Evolutionary conservation across 1,139 yeast genomes (phyloP).

Genomic region (Lodderomyces elongisporus): DNA sequence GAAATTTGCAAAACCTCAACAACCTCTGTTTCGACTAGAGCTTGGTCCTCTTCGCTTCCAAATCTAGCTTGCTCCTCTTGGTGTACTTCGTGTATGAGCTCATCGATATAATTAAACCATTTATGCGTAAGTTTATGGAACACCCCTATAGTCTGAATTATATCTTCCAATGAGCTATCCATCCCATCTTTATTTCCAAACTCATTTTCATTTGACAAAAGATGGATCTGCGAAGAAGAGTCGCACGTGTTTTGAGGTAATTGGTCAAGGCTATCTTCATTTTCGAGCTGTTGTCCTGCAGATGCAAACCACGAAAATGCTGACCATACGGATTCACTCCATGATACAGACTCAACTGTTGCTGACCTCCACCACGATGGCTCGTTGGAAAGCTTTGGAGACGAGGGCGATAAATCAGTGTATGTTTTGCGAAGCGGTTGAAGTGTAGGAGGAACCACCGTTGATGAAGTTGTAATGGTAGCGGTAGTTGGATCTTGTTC

Average conservation of each 20-base stretch:
- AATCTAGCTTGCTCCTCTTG: conserved; percentile 4
- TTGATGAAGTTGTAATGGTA: too few relatives aligned
- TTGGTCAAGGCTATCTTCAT: conserved; percentile 3
- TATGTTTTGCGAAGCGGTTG: not conserved
- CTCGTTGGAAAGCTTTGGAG: conserved; percentile 13
- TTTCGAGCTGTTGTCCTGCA: conserved; percentile 51
- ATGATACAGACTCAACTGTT: conserved; percentile 50
- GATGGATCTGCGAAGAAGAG: not conserved
- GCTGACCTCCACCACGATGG: conserved; percentile 43
- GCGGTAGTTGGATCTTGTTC: too few relatives aligned
- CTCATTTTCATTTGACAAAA: too few relatives aligned
- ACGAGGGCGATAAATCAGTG: conserved; percentile 3
- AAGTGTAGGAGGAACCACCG: too few relatives aligned
- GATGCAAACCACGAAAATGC: conserved; percentile 84
- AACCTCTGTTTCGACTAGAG: conserved; percentile 4
- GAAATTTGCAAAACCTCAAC: conserved; percentile 36
- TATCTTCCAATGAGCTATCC: too few relatives aligned
- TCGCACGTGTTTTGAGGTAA: too few relatives aligned
- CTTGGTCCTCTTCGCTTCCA: conserved; percentile 5
- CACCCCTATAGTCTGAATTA: conserved; percentile 45
- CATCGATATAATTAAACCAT: conserved; percentile 37
- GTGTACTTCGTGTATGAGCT: conserved; percentile 25
- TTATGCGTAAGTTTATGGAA: conserved; percentile 51
- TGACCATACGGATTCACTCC: conserved; percentile 65
- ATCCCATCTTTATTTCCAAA: too few relatives aligned